Percentiles rank a stretch among this genome's conserved stretches.
These are phyloP conservation scores for Colletotrichum destructivum DNA, from an alignment of 2,329 filamentous ascomycete genomes.

Conservation along the genomic window DNA sequence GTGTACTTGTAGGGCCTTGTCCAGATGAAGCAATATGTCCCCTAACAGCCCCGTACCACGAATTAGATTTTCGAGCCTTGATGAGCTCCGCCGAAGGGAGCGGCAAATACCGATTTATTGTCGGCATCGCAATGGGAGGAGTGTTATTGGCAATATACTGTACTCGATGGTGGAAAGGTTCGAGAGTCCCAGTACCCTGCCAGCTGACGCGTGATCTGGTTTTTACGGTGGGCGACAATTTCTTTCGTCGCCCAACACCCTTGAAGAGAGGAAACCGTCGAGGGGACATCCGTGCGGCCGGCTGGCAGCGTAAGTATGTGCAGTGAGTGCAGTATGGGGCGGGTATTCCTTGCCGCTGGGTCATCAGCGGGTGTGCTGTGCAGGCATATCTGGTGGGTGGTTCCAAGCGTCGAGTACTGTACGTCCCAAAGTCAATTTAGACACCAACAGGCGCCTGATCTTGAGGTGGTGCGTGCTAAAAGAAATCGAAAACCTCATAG, in stretches of 20 bases:
- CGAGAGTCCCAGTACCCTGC: not conserved
- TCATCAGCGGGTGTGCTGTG: not conserved
- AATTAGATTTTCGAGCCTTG: not conserved
- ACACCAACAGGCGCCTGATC: no score
- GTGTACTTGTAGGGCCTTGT: not conserved
- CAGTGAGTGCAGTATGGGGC: conserved; percentile 15
- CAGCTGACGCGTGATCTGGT: not conserved
- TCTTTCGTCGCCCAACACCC: not conserved
- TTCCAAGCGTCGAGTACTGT: not conserved
- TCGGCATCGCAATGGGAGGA: not conserved
- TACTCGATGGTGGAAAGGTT: not conserved
- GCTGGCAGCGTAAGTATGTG: conserved; percentile 10
- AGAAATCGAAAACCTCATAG: not conserved
- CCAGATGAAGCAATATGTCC: not conserved
- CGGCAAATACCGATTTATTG: not conserved
- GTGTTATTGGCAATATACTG: not conserved
- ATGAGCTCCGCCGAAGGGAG: not conserved
- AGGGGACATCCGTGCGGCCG: conserved; percentile 6
- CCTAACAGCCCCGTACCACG: not conserved
- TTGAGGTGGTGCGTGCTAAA: not conserved
- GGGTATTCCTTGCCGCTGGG: conserved; percentile 6
- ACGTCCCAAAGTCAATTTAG: no score
- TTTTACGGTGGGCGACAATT: no score
- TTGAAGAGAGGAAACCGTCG: not conserved
- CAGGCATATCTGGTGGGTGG: not conserved